Base-by-base conservation (phyloP, 129 eudicot genomes). In the Tanacetum coccineum region DNA sequence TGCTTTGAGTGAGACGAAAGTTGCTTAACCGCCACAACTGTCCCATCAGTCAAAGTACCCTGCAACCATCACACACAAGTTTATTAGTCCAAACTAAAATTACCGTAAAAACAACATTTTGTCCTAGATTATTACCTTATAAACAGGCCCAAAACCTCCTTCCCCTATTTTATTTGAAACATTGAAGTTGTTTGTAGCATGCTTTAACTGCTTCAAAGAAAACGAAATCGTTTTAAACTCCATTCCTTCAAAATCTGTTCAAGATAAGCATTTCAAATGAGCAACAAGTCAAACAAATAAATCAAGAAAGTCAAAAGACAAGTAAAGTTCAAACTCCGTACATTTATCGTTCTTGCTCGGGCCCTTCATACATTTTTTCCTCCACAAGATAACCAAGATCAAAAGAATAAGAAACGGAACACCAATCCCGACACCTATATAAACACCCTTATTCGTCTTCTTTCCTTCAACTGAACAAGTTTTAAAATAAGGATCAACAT, bases 101-200 rank as follows among this genome's bases (percentile, higher is more conserved):
- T 36, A 67, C 70, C 36, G 10, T 9, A 36, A 36, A 1, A 59
- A 17, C 11, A 44, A 12, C 7, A 9, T 9, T 40, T 40, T 75
- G 30, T 55, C 36, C 47, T 39, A 52, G 28, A 48, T 21, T 72
- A 59, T 26, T 36, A 89, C 96, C 89, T 83, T 89, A 70, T 83
- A 89, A 40, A 89, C 96, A 12, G 94, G 70, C 78, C 96, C 96
- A 74, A 89, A 89, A 73, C 96, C 96, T 68, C 94, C 96, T 86
- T 89, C 96, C 59, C 95, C 95, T 11, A 86, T 65, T 74, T 86
- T 86, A 78, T 89, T 89, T 6, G 76, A 28, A 58, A 64, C 53
- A 48, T 80, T 79, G 62, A 89, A 89, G 82, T 89, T 84, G 76
- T 86, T 78, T 1, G 96, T 89, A 21, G 96, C 96, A 18, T 73